phyloP scores from a whole-genome alignment of 2,329 filamentous ascomycete genomes.

The Alternaria ethzedia region DNA sequence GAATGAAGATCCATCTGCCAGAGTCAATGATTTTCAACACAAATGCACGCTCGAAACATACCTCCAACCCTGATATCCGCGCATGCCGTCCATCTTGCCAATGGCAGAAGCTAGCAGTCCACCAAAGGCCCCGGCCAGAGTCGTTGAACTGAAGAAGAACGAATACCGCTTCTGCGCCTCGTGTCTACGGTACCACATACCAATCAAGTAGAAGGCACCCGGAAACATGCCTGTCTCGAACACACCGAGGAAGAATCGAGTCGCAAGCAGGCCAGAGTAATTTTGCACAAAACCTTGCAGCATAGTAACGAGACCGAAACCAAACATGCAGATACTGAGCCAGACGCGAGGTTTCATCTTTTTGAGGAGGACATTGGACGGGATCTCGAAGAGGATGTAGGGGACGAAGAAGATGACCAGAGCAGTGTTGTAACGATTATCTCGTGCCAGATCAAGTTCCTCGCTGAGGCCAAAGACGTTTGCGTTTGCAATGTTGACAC shows the following conservation, averaged over 20 bases:
- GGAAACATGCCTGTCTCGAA: constrained; percentile 63
- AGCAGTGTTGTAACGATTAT: constrained; percentile 57
- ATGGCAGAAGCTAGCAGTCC: constrained; percentile 86
- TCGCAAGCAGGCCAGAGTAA: constrained; percentile 77
- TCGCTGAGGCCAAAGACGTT: constrained; percentile 58
- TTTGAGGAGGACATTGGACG: constrained; percentile 60
- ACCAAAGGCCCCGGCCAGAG: constrained; percentile 82
- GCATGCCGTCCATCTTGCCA: constrained; percentile 79
- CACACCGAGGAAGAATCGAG: constrained; percentile 80
- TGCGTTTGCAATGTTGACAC: constrained; percentile 62
- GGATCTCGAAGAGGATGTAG: constrained; percentile 62
- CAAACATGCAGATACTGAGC: constrained; percentile 81
- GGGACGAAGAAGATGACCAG: constrained; percentile 63
- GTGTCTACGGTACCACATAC: constrained; percentile 87
- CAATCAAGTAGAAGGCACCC: constrained; percentile 69
- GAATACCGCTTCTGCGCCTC: constrained; percentile 92
- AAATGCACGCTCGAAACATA: neutral
- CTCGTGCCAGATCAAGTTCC: constrained; percentile 52
- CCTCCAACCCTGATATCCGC: constrained; percentile 75
- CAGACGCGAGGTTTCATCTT: constrained; percentile 60
- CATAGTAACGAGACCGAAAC: constrained; percentile 71
- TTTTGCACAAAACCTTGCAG: constrained; percentile 79
- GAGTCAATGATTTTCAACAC: neutral
- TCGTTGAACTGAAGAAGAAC: constrained; percentile 89
- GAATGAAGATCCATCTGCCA: constrained; percentile 75